These are phyloP conservation scores for Penicillium canariense DNA, from an alignment of 495 filamentous ascomycete genomes.

Conservation along the genomic window DNA sequence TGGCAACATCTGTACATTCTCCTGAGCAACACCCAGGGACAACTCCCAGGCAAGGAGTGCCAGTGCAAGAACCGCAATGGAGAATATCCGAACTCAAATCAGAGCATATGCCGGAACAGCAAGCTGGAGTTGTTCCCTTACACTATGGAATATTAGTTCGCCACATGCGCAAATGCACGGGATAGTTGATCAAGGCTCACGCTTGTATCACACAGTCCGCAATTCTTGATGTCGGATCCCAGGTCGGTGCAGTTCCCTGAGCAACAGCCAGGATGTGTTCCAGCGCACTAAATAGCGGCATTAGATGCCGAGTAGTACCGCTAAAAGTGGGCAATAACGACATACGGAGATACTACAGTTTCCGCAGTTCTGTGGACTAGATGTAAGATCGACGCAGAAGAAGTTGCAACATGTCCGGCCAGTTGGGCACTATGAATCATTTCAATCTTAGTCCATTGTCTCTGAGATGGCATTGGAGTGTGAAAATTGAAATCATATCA, in stretches of 20 bases:
- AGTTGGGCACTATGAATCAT: constrained; percentile 9
- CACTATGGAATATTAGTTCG: neutral
- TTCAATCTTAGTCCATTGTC: neutral
- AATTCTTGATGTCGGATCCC: constrained; percentile 3
- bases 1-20: constrained; percentile 11
- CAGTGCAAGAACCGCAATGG: constrained; percentile 16
- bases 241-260: constrained; percentile 17
- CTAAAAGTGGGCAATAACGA: neutral
- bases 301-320: neutral
- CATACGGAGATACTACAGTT: constrained; percentile 15
- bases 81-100: constrained; percentile 1
- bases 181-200: neutral
- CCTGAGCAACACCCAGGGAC: constrained; percentile 18
- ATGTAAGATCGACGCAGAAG: constrained; percentile 12
- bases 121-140: neutral
- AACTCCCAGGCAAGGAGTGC: constrained; percentile 7
- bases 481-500: neutral
- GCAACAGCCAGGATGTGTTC: constrained; percentile 19
- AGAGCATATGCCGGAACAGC: constrained; percentile 15
- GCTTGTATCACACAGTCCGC: constrained; percentile 8
- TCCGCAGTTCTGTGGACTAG: constrained; percentile 16
- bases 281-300: constrained; percentile 11
- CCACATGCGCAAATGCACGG: neutral
- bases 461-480: neutral
- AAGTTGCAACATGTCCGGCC: constrained; percentile 20